Percentiles rank a stretch among this genome's conserved stretches.
These are phyloP conservation scores for Populus hybrid DNA, from an alignment of 441 rosid species.

Conservation along the genomic window DNA sequence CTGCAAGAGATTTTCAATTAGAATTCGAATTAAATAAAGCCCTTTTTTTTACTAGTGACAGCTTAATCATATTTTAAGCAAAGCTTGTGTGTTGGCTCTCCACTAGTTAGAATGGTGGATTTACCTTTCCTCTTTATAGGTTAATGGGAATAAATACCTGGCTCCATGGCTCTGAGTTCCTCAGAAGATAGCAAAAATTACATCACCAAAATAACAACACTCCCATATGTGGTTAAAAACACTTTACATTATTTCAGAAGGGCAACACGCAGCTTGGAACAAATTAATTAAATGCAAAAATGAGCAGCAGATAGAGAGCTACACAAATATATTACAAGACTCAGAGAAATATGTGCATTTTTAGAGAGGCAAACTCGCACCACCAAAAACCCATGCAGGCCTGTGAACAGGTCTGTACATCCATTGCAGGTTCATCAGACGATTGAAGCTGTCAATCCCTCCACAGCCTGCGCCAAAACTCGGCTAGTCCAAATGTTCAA, in stretches of 20 bases:
- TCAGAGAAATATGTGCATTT: constrained; percentile 8
- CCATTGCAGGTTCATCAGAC: neutral
- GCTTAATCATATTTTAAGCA: too few species aligned
- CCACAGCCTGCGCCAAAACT: neutral
- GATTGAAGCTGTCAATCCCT: neutral
- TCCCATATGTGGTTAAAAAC: neutral
- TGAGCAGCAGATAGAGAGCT: neutral
- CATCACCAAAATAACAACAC: neutral
- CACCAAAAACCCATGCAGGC: constrained; percentile 13
- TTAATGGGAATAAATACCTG: neutral
- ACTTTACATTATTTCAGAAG: neutral
- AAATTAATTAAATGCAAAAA: constrained; percentile 27
- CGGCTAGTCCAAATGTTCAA: neutral
- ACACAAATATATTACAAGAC: constrained; percentile 17
- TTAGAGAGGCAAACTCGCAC: constrained; percentile 7
- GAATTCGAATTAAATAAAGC: too few species aligned
- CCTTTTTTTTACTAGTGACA: too few species aligned
- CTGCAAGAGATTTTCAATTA: too few species aligned
- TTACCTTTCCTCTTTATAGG: neutral
- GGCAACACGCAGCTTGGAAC: constrained; percentile 17
- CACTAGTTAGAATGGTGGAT: too few species aligned
- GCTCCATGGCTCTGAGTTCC: neutral
- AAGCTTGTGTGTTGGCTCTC: too few species aligned
- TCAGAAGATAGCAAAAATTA: neutral
- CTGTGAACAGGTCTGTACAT: neutral